Evolutionary conservation across 352 stramenopile genomes (phyloP).

Genomic region (Globisporangium nunn): DNA sequence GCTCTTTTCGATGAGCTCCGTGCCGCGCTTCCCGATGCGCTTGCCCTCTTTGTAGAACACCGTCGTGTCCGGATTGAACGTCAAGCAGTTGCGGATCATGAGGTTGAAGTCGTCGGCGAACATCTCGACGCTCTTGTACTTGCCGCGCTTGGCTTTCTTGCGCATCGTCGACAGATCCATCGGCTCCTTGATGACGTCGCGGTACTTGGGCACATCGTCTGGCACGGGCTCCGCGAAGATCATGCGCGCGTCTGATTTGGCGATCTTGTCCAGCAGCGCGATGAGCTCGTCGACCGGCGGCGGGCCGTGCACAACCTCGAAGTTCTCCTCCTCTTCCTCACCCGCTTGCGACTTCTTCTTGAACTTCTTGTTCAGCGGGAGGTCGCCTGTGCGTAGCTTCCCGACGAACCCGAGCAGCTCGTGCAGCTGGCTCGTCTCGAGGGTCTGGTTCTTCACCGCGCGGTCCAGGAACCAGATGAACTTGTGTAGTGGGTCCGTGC

Average conservation of each 20-base stretch:
- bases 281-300: slow-evolving; percentile 67
- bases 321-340: slow-evolving; percentile 72
- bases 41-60: slow-evolving; percentile 88
- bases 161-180: slow-evolving; percentile 86
- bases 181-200: slow-evolving; percentile 73
- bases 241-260: slow-evolving; percentile 57
- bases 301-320: slow-evolving; percentile 70
- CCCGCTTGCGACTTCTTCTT: slow-evolving; percentile 39
- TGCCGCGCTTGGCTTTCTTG: slow-evolving; percentile 65
- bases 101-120: slow-evolving; percentile 78
- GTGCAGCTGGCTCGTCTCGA: slow-evolving; percentile 60
- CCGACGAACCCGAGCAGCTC: slow-evolving; percentile 67
- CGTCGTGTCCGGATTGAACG: slow-evolving; percentile 80
- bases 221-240: slow-evolving; percentile 85
- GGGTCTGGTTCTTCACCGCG: slow-evolving; percentile 65
- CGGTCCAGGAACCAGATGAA: slow-evolving; percentile 87
- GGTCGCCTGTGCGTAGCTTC: slow-evolving; percentile 57
- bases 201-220: slow-evolving; percentile 80
- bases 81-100: slow-evolving; percentile 86
- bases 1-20: slow-evolving; percentile 73
- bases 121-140: slow-evolving; percentile 78
- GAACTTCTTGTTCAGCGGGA: slow-evolving; percentile 73
- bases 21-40: slow-evolving; percentile 72
- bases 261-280: slow-evolving; percentile 72
- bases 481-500: slow-evolving; percentile 77